phyloP scores from a whole-genome alignment of 75 land plant genomes.

The Pinus albicaulis region DNA sequence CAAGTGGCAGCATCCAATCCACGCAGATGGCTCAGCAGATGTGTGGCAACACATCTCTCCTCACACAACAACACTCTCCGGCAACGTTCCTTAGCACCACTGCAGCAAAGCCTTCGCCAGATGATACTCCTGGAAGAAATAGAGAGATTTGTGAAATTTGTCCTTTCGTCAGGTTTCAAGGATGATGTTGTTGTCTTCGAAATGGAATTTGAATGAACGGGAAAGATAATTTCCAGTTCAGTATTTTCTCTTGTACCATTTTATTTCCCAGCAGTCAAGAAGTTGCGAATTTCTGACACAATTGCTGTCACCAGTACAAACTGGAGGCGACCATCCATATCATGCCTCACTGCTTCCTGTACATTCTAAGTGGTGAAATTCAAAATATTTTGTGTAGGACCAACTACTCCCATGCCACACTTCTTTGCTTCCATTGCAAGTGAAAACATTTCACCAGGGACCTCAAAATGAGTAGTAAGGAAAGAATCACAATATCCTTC shows the following conservation, averaged over 20 bases:
- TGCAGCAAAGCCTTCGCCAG: slow-evolving; percentile 99
- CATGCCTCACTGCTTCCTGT: slow-evolving; percentile 69
- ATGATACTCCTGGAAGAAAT: slow-evolving; percentile 92
- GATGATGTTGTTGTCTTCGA: slow-evolving; percentile 38
- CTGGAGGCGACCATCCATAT: slow-evolving; percentile 84
- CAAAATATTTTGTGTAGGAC: slow-evolving; percentile 88
- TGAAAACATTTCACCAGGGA: slow-evolving; percentile 98
- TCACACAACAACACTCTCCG: no score
- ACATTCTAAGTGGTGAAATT: slow-evolving; percentile 79
- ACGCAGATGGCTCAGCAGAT: no score
- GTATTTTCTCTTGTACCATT: slow-evolving; percentile 30
- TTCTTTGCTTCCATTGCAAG: slow-evolving; percentile 95
- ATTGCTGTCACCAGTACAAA: slow-evolving; percentile 96
- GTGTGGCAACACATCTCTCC: no score
- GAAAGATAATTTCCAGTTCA: slow-evolving; percentile 90
- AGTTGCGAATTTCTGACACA: slow-evolving; percentile 68
- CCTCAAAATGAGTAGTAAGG: slow-evolving; percentile 95
- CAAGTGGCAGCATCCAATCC: no score
- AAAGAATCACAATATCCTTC: slow-evolving; percentile 90
- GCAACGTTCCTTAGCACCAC: no score
- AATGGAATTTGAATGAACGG: slow-evolving; percentile 90
- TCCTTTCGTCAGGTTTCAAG: slow-evolving; percentile 11
- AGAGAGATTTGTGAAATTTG: slow-evolving; percentile 42
- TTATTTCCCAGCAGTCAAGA: slow-evolving; percentile 30
- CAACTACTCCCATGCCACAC: slow-evolving; percentile 98